phyloP scores from a whole-genome alignment of 306 rosid species.

The Heteromeles arbutifolia region DNA sequence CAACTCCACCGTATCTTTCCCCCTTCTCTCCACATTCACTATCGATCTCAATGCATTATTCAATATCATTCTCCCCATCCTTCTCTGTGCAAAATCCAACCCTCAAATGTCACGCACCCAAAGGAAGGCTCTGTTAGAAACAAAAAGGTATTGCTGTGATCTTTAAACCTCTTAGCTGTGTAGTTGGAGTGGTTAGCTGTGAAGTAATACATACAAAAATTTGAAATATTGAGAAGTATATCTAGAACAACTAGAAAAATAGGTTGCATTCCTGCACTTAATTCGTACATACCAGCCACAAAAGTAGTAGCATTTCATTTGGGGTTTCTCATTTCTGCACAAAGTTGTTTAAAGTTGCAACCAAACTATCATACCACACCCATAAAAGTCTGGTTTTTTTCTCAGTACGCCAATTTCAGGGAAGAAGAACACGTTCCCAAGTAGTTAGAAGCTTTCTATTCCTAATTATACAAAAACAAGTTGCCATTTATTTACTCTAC shows the following conservation, averaged over 20 bases:
- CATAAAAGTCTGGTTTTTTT: not conserved
- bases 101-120: not conserved
- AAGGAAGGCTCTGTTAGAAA: not conserved
- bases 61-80: conserved; percentile 80
- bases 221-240: not conserved
- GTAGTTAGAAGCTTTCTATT: not conserved
- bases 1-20: conserved; percentile 65
- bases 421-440: not conserved
- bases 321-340: not conserved
- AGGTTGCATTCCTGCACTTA: not conserved
- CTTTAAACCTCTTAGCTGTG: not conserved
- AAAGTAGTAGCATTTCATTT: not conserved
- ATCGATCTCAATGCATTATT: conserved; percentile 70
- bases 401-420: not conserved
- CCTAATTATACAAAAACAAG: not conserved
- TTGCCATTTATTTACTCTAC: not conserved
- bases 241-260: not conserved
- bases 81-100: not conserved
- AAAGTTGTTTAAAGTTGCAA: not conserved
- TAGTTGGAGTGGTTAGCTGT: not conserved
- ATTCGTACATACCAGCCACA: not conserved
- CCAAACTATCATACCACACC: not conserved
- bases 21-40: conserved; percentile 80
- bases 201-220: not conserved
- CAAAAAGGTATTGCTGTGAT: not conserved